Base-by-base conservation (phyloP, 2,329 filamentous ascomycete species). In the Coniochaeta sp. region DNA sequence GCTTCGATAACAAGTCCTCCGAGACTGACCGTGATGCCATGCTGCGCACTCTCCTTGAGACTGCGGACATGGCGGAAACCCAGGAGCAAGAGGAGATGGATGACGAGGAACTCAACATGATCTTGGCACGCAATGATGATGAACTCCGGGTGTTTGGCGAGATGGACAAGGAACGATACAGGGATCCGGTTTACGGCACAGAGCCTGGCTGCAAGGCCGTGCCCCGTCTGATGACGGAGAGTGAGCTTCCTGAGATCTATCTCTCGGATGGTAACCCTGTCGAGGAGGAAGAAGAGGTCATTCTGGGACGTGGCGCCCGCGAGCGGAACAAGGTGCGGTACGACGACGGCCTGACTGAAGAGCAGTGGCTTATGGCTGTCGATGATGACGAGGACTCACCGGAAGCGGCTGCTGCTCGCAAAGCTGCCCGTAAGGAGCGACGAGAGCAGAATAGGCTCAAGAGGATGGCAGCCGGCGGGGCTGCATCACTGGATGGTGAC, bases 1-100 rank as follows among this genome's bases (percentile, higher is more conserved):
- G 95, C 66, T 99, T 99, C 73, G 94, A 99, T 62, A 97, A 99
- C 75, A 99, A 97, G 66, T 99, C 94, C 1, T 97, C 94, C 0
- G 94, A 96, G 67, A 95, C 95, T 51, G 94, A 99, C 70, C 89
- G 94, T 77, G 94, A 99, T 64, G 92, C 94, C 40, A 92, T 99
- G 82, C 76, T 99, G 60, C 85, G 94, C 62, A 95, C 95, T 48
- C 83, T 99, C 64, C 77, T 99, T 55, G 94, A 99, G 67, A 87
- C 86, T 53, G 83, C 91, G 7, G 86, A 88, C 52, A 76, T 84
- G 71, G 78, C 82, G 0, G 83, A 86, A 59, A 67, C 71, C 22
- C 76, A 79, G 49, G 91, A 96, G 57, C 89, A 95, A 62, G 91
- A 96, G 54, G 94, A 99, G 68, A 96, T 97, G 89, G 94, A 99